Evolutionary conservation across 805 yeast species (phyloP).

Genomic region (Yarrowia sp.): DNA sequence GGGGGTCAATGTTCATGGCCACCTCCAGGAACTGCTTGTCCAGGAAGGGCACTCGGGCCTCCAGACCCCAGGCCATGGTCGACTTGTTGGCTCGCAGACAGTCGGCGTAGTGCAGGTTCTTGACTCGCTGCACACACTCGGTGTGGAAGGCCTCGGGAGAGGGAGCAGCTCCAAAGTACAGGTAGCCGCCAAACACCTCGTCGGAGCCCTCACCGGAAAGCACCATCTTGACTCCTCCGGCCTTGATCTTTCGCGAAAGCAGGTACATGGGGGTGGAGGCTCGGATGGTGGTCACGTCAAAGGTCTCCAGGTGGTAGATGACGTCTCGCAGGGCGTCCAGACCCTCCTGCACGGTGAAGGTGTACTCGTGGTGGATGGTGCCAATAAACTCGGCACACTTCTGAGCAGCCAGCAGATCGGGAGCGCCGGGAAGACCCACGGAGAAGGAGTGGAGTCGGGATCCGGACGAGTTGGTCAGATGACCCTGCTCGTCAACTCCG

Average conservation of each 20-base stretch:
- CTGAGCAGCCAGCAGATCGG: slow-evolving; percentile 94
- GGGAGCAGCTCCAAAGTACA: slow-evolving; percentile 97
- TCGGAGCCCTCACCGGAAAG: slow-evolving; percentile 99
- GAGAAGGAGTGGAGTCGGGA: slow-evolving; percentile 94
- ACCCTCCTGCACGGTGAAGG: slow-evolving; percentile 96
- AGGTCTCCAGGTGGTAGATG: slow-evolving; percentile 94
- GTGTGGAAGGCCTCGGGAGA: slow-evolving; percentile 89
- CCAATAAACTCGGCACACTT: slow-evolving; percentile 97
- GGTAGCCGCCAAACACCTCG: slow-evolving; percentile 98
- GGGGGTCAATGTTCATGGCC: slow-evolving; percentile 93
- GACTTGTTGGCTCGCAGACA: slow-evolving; percentile 99
- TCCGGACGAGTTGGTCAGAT: slow-evolving; percentile 66
- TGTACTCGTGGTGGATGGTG: slow-evolving; percentile 96
- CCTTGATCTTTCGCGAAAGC: slow-evolving; percentile 94
- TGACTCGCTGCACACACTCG: slow-evolving; percentile 94
- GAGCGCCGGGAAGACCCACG: slow-evolving; percentile 96
- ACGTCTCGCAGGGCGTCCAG: slow-evolving; percentile 94
- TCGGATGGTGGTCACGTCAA: slow-evolving; percentile 97
- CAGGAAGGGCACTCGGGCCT: slow-evolving; percentile 99
- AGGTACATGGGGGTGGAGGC: slow-evolving; percentile 99
- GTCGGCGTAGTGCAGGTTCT: slow-evolving; percentile 96
- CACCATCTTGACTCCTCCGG: slow-evolving; percentile 99
- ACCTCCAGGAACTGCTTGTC: slow-evolving; percentile 91
- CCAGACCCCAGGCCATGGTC: slow-evolving; percentile 99
- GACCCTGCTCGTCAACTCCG: slow-evolving; percentile 90